phyloP scores from a whole-genome alignment of 371 early-diverging fungal species.

The Blakeslea trispora region DNA sequence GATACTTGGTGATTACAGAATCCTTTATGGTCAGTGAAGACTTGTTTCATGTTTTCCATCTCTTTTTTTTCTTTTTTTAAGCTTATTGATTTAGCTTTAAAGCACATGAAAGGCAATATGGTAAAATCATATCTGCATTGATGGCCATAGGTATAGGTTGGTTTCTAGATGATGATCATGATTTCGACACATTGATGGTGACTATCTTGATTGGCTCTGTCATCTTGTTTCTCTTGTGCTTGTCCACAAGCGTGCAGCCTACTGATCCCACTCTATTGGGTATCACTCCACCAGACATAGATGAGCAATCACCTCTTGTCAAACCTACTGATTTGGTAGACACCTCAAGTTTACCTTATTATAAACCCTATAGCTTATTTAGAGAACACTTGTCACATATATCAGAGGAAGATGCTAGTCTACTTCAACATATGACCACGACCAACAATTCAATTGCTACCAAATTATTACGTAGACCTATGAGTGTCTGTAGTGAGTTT shows the following conservation, averaged over 20 bases:
- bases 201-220: slow-evolving; percentile 37
- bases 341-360: slow-evolving; percentile 19
- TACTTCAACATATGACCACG: slow-evolving; percentile 30
- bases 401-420: slow-evolving; percentile 48
- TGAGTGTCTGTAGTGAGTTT: slow-evolving; percentile 9
- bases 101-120: slow-evolving; percentile 34
- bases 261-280: slow-evolving; percentile 29
- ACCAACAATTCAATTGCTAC: slow-evolving; percentile 16
- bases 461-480: slow-evolving; percentile 9
- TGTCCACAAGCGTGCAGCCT: slow-evolving; percentile 42
- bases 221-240: slow-evolving; percentile 34
- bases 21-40: slow-evolving; percentile 42
- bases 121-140: slow-evolving; percentile 29
- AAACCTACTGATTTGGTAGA: slow-evolving; percentile 24
- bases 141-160: slow-evolving; percentile 38
- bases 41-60: too few relatives aligned
- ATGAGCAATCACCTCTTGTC: slow-evolving; percentile 19
- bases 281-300: slow-evolving; percentile 6
- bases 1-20: slow-evolving; percentile 36
- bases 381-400: slow-evolving; percentile 45
- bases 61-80: too few relatives aligned
- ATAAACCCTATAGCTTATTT: slow-evolving; percentile 47
- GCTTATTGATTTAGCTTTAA: too few relatives aligned
- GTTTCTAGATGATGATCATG: slow-evolving; percentile 46
- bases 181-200: slow-evolving; percentile 48